Evolutionary conservation across 2,329 filamentous ascomycete species (phyloP).

Genomic region (Sclerotinia nivalis): DNA sequence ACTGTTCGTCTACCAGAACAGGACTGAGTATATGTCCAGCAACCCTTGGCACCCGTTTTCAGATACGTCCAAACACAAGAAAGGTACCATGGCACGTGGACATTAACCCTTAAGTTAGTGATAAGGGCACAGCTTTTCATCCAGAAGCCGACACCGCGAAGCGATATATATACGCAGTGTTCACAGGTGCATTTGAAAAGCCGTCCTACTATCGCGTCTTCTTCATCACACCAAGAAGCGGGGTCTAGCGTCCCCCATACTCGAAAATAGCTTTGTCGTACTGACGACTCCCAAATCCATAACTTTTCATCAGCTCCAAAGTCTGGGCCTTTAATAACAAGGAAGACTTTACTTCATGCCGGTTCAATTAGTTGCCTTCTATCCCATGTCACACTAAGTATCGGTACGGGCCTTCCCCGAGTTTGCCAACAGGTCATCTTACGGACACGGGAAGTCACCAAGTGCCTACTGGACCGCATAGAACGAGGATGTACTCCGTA

Average conservation of each 20-base stretch:
- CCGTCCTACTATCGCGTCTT: slow-evolving; percentile 5
- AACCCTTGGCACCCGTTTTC: background rate
- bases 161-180: background rate
- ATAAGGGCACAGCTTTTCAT: background rate
- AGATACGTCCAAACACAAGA: slow-evolving; percentile 14
- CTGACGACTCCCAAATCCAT: background rate
- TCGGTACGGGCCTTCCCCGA: background rate
- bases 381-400: background rate
- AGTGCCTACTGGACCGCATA: background rate
- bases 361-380: background rate
- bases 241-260: background rate
- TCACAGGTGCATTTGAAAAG: background rate
- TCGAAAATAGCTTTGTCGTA: background rate
- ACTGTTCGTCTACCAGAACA: background rate
- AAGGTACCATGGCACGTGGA: slow-evolving; percentile 16
- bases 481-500: background rate
- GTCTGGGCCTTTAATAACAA: background rate
- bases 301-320: background rate
- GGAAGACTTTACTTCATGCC: background rate
- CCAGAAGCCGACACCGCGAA: background rate
- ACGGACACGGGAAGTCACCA: background rate
- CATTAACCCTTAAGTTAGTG: background rate
- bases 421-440: slow-evolving; percentile 1
- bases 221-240: slow-evolving; percentile 1
- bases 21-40: background rate